Conservation (phyloP, 495 filamentous ascomycete genomes). For the Tetracladium setigerum region DNA sequence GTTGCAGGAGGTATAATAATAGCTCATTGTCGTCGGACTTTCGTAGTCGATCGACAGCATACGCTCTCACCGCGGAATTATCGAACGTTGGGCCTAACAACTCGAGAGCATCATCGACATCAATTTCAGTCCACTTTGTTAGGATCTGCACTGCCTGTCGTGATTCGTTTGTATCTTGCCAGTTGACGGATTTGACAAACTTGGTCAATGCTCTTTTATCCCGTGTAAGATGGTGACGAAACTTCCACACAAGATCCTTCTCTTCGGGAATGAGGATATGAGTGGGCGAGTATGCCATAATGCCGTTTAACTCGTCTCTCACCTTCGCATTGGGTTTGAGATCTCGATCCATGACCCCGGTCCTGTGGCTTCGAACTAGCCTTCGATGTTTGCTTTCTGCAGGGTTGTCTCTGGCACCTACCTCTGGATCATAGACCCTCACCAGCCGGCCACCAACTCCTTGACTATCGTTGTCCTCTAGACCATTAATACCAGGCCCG, state of each 20-base stretch:
- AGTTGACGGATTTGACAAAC: slow-evolving; percentile 94
- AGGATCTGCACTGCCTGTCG: slow-evolving; percentile 85
- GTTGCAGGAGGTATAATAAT: slow-evolving; percentile 83
- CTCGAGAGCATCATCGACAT: slow-evolving; percentile 94
- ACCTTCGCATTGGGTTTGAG: slow-evolving; percentile 95
- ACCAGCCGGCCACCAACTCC: slow-evolving; percentile 55
- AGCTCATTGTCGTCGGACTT: slow-evolving; percentile 94
- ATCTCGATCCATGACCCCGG: slow-evolving; percentile 85
- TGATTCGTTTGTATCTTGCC: slow-evolving; percentile 79
- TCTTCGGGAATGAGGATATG: slow-evolving; percentile 81
- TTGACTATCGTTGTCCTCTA: slow-evolving; percentile 42
- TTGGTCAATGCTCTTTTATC: slow-evolving; percentile 95
- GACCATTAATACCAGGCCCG: slow-evolving; percentile 70
- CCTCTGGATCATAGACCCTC: slow-evolving; percentile 88
- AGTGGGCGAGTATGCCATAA: slow-evolving; percentile 88
- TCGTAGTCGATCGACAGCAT: slow-evolving; percentile 84
- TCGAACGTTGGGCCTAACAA: slow-evolving; percentile 88
- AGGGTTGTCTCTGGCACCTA: slow-evolving; percentile 81
- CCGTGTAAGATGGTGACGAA: slow-evolving; percentile 83
- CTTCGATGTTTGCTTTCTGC: slow-evolving; percentile 92
- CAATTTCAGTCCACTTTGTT: slow-evolving; percentile 92
- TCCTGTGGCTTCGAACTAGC: slow-evolving; percentile 87
- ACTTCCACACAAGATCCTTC: slow-evolving; percentile 95
- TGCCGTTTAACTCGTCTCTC: slow-evolving; percentile 83
- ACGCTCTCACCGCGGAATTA: slow-evolving; percentile 78